Conservation (phyloP, 2,329 filamentous ascomycete species). For the Paramyrothecium sp. region DNA sequence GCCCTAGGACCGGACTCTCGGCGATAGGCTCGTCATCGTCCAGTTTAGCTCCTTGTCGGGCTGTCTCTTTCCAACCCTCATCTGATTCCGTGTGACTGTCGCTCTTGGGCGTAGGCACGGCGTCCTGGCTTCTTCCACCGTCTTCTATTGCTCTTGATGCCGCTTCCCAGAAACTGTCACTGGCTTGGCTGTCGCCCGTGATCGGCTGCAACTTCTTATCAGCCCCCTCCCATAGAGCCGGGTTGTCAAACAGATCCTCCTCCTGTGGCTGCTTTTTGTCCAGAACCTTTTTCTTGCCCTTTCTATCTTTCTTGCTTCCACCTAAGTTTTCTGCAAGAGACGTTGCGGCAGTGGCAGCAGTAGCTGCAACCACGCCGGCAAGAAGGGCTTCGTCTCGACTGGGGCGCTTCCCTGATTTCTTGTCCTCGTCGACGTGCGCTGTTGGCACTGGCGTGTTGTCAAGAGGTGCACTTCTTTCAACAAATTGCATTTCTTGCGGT, state of each 20-base stretch:
- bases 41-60: slow-evolving; percentile 16
- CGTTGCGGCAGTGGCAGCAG: slow-evolving; percentile 24
- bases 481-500: no score
- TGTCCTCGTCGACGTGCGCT: background rate
- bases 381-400: slow-evolving; percentile 5
- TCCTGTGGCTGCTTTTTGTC: slow-evolving; percentile 36
- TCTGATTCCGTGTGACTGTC: slow-evolving; percentile 18
- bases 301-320: slow-evolving; percentile 32
- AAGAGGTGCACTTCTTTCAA: background rate
- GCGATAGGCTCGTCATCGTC: slow-evolving; percentile 21
- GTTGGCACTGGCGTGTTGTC: no score
- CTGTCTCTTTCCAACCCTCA: slow-evolving; percentile 18
- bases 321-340: slow-evolving; percentile 30
- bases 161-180: slow-evolving; percentile 27
- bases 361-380: slow-evolving; percentile 19
- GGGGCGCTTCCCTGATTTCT: background rate
- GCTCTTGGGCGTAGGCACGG: slow-evolving; percentile 8
- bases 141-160: background rate
- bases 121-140: slow-evolving; percentile 10
- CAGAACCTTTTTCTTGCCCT: slow-evolving; percentile 35
- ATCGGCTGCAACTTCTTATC: slow-evolving; percentile 33
- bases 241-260: slow-evolving; percentile 45
- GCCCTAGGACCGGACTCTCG: slow-evolving; percentile 38
- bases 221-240: slow-evolving; percentile 41
- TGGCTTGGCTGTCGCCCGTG: slow-evolving; percentile 6